phyloP scores from a whole-genome alignment of 352 stramenopile genomes.

The Pythium chondricola region DNA sequence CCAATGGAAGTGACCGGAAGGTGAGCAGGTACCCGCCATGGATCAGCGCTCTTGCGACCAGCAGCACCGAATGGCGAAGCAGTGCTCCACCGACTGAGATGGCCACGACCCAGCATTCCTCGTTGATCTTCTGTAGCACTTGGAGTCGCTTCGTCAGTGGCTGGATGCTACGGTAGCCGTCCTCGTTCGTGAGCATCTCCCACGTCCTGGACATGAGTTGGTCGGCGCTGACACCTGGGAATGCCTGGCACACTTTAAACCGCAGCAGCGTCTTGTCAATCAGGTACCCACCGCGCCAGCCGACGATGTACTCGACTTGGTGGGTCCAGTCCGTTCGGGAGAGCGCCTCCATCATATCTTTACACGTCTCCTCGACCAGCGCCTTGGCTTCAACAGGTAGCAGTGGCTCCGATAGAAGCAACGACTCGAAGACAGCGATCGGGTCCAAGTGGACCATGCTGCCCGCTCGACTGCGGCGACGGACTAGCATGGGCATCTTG shows the following conservation, averaged over 20 bases:
- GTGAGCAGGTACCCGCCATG: slow-evolving; percentile 59
- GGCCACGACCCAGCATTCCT: slow-evolving; percentile 56
- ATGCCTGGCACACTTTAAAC: slow-evolving; percentile 60
- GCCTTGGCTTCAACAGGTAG: slow-evolving; percentile 27
- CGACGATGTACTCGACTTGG: slow-evolving; percentile 40
- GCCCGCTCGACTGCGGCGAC: slow-evolving; percentile 15
- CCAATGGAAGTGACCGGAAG: slow-evolving; percentile 57
- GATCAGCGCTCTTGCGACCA: slow-evolving; percentile 56
- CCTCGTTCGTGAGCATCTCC: slow-evolving; percentile 45
- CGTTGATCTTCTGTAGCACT: slow-evolving; percentile 48
- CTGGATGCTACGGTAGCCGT: slow-evolving; percentile 54
- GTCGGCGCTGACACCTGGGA: slow-evolving; percentile 30
- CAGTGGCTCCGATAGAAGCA: slow-evolving; percentile 39
- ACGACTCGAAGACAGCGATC: slow-evolving; percentile 39
- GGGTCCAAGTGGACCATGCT: slow-evolving; percentile 3
- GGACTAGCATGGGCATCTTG: no score
- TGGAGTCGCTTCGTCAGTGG: slow-evolving; percentile 40
- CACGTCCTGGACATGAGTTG: slow-evolving; percentile 70
- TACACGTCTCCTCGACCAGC: slow-evolving; percentile 47
- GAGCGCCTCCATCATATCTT: slow-evolving; percentile 55
- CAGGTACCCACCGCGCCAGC: slow-evolving; percentile 43
- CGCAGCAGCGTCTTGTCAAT: slow-evolving; percentile 35
- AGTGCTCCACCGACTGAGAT: slow-evolving; percentile 30
- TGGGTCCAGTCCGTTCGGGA: slow-evolving; percentile 19
- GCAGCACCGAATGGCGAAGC: slow-evolving; percentile 43